Percentiles rank a stretch among this genome's conserved stretches.
Conservation (phyloP, 2,329 filamentous ascomycete genomes). For the Chalaropsis ovoidea region DNA sequence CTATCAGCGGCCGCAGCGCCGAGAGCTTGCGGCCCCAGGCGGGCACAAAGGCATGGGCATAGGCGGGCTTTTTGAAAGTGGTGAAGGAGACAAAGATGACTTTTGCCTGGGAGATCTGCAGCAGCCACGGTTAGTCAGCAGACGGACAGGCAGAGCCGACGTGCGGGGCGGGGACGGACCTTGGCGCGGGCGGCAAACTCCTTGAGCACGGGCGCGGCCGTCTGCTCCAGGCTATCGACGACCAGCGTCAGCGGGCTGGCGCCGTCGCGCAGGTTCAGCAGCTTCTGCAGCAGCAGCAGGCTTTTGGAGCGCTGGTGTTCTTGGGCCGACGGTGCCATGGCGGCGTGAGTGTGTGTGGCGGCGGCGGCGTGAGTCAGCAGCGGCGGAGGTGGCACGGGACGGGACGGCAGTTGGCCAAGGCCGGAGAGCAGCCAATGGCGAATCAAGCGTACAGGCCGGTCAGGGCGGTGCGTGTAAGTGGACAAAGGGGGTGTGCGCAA, state of each 20-base stretch:
- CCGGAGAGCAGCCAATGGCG: neutral
- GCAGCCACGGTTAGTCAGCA: neutral
- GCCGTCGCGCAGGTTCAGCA: conserved; percentile 66
- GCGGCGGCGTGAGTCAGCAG: too few relatives aligned
- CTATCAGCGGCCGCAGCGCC: conserved; percentile 50
- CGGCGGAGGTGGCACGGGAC: too few relatives aligned
- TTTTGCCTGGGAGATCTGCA: conserved; percentile 50
- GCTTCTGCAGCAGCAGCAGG: conserved; percentile 68
- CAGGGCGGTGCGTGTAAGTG: neutral
- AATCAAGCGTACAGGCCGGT: neutral
- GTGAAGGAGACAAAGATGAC: conserved; percentile 70
- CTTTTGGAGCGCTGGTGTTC: conserved; percentile 73
- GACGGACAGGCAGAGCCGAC: neutral
- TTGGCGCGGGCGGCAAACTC: conserved; percentile 70
- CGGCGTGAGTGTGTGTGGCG: neutral
- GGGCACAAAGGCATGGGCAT: conserved; percentile 58
- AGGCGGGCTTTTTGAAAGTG: conserved; percentile 53
- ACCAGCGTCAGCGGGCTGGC: conserved; percentile 80
- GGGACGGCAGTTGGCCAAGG: too few relatives aligned
- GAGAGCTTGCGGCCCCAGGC: conserved; percentile 50
- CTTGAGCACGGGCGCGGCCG: conserved; percentile 54
- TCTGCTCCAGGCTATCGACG: conserved; percentile 76
- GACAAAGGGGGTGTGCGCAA: neutral
- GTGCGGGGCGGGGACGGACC: conserved; percentile 39
- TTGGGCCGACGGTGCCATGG: conserved; percentile 48